Percentiles rank a stretch among this genome's conserved stretches.
These are phyloP conservation scores for Buxus sempervirens DNA, from an alignment of 164 flowering plant genomes.

Conservation along the genomic window DNA sequence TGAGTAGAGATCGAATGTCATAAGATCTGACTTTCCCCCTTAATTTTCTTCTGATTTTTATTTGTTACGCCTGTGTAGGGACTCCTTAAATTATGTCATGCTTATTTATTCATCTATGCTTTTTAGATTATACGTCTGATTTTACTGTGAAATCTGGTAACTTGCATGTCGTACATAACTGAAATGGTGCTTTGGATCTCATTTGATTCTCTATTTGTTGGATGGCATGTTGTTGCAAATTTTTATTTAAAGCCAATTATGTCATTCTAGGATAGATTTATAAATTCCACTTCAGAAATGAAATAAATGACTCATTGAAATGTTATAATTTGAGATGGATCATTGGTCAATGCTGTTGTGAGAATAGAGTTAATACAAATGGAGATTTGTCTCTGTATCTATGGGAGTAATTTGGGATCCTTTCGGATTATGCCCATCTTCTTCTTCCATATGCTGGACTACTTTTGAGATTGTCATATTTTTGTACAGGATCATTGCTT, in stretches of 20 bases:
- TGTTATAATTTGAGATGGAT: too few species aligned
- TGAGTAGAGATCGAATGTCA: background rate
- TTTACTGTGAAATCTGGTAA: background rate
- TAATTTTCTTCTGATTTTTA: too few species aligned
- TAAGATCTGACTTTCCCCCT: background rate
- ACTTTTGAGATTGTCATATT: too few species aligned
- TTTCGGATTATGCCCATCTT: background rate
- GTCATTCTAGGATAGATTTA: background rate
- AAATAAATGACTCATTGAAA: too few species aligned
- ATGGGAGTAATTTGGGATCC: background rate
- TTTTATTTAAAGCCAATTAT: background rate
- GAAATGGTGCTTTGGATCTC: background rate
- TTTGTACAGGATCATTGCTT: background rate
- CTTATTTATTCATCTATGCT: background rate
- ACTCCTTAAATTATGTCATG: background rate
- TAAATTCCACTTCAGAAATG: background rate
- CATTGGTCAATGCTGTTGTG: too few species aligned
- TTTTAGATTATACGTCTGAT: too few species aligned
- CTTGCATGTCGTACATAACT: background rate
- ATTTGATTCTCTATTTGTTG: background rate
- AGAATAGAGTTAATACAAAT: too few species aligned
- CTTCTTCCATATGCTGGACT: background rate
- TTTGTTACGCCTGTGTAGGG: background rate
- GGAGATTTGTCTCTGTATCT: too few species aligned
- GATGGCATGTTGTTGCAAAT: background rate